Evolutionary conservation across 1,284 basidiomycete species (phyloP).

Genomic region (Ustilago nuda): DNA sequence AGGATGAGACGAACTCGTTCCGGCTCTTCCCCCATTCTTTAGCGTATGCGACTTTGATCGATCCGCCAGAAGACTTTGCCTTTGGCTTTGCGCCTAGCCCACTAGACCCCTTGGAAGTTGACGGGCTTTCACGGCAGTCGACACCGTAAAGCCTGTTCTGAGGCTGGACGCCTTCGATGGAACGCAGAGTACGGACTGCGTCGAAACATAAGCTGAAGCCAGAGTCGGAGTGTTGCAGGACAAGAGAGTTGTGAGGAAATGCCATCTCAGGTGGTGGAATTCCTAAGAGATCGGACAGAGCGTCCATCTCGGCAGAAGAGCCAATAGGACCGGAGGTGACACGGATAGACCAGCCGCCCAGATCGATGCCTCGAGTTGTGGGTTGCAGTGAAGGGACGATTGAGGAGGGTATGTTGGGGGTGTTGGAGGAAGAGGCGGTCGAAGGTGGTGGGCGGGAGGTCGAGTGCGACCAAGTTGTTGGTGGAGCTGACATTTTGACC

Average conservation of each 20-base stretch:
- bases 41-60: slow-evolving; percentile 92
- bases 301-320: slow-evolving; percentile 71
- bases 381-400: slow-evolving; percentile 31
- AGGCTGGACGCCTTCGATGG: slow-evolving; percentile 75
- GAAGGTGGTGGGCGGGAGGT: slow-evolving; percentile 10
- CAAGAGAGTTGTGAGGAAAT: slow-evolving; percentile 86
- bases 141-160: slow-evolving; percentile 77
- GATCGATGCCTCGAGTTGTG: slow-evolving; percentile 55
- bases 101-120: slow-evolving; percentile 5
- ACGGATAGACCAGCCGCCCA: slow-evolving; percentile 61
- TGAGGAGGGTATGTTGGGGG: slow-evolving; percentile 13
- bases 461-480: slow-evolving; percentile 33
- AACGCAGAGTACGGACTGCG: slow-evolving; percentile 78
- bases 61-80: slow-evolving; percentile 62
- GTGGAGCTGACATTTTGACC: slow-evolving; percentile 16
- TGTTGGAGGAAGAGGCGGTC: slow-evolving; percentile 8
- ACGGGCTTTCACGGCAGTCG: slow-evolving; percentile 34
- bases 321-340: slow-evolving; percentile 62
- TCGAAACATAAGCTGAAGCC: slow-evolving; percentile 79
- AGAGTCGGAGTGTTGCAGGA: slow-evolving; percentile 74
- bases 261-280: slow-evolving; percentile 97
- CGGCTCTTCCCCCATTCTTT: slow-evolving; percentile 92
- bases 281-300: slow-evolving; percentile 77
- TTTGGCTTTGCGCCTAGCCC: slow-evolving; percentile 44
- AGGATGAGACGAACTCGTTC: slow-evolving; percentile 70